Percentiles rank a stretch among this genome's conserved stretches.
phyloP scores from a whole-genome alignment of 306 rosid species.

The Lathyrus oleraceus region DNA sequence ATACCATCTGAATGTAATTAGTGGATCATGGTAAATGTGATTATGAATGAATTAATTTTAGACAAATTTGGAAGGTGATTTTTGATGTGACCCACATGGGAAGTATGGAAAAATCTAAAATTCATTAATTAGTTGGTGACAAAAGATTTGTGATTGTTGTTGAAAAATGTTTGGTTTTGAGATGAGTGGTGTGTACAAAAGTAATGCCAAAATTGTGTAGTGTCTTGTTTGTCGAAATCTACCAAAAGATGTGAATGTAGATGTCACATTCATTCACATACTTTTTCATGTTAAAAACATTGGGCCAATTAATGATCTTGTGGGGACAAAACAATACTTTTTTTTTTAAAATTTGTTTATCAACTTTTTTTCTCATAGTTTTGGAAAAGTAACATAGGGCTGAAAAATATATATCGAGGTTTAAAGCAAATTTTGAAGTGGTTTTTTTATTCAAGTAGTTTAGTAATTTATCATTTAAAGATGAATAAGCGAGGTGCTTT shows the following conservation, averaged over 20 bases:
- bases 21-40: background rate
- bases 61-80: constrained; percentile 3
- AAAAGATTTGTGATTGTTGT: constrained; percentile 15
- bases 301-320: constrained; percentile 3
- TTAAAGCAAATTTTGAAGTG: too few species aligned
- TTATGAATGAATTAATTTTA: background rate
- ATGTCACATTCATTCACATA: background rate
- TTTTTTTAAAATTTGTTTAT: too few species aligned
- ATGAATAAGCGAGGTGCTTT: too few species aligned
- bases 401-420: too few species aligned
- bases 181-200: background rate
- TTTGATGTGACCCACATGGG: constrained; percentile 24
- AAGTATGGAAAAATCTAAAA: constrained; percentile 26
- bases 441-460: too few species aligned
- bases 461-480: too few species aligned
- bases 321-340: constrained; percentile 4
- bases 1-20: background rate
- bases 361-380: too few species aligned
- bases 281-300: background rate
- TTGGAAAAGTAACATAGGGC: too few species aligned
- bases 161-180: background rate
- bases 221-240: constrained; percentile 28
- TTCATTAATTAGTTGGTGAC: constrained; percentile 17
- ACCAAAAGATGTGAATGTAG: constrained; percentile 20
- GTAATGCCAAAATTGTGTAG: constrained; percentile 24